Evolutionary conservation across 2,329 filamentous ascomycete genomes (phyloP), one percentile per base, ranked within the genome.

Genomic region (Cryphonectria parasitica): DNA sequence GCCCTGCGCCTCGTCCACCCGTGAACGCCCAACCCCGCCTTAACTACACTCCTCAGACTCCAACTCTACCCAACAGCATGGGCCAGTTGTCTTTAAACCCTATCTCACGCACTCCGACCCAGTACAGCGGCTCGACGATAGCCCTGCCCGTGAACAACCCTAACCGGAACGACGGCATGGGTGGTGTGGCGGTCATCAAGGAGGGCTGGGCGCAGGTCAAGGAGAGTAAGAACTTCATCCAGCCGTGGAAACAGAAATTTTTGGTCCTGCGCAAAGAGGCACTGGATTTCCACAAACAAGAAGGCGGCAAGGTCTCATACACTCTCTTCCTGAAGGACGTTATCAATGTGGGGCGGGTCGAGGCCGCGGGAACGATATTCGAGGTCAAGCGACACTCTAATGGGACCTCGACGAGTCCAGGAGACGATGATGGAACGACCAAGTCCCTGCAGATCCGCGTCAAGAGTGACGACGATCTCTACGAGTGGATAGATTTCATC

Each of bases 401-500:
- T 76, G 90, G 89, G 54, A 82, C 87, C 54, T 93, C 91, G 63
- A 89, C 87, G 66, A 93, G 91, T 72, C 88, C 94, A 15, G 89
- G 91, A 66, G 92, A 92, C 62, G 91, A 94, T 74, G 95, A 98
- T 74, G 90, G 93, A 45, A 88, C 91, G 11, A 92, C 91, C 71
- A 94, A 92, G 79, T 92, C 93, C 3, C 89, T 98, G 67, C 94
- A 96, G 74, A 96, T 97, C 80, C 94, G 92, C 79, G 94, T 98
- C 76, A 97, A 98, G 82, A 92, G 91, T 69, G 96, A 99, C 77
- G 95, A 97, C 78, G 96, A 99, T 76, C 90, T 99, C 68, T 99
- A 99, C 81, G 94, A 97, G 77, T 99, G 96, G 96, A 97, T 98
- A 77, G 96, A 99, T 81, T 93, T 95, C 80, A 97, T 99, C 75